Conservation (phyloP, 2,329 filamentous ascomycete genomes). For the Nemania sp. region DNA sequence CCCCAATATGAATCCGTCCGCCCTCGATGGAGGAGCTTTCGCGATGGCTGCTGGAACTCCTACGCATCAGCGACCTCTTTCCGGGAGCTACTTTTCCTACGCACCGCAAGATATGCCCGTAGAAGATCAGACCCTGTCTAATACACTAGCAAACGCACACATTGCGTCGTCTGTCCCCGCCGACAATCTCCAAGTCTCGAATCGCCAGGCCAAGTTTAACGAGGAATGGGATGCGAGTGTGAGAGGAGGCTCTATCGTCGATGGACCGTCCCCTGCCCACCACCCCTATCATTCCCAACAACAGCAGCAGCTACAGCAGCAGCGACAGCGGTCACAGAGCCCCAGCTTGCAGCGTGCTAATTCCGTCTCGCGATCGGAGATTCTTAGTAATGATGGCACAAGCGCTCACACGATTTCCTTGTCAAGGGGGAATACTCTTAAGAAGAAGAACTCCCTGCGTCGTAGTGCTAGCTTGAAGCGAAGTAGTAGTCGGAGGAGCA, state of each 20-base stretch:
- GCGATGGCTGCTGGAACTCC: conserved; percentile 26
- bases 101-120: conserved; percentile 41
- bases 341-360: conserved; percentile 69
- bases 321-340: conserved; percentile 44
- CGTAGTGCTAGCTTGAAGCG: conserved; percentile 80
- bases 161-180: conserved; percentile 45
- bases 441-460: conserved; percentile 86
- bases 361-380: conserved; percentile 65
- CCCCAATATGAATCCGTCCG: conserved; percentile 40
- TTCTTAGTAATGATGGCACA: conserved; percentile 58
- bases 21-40: conserved; percentile 37
- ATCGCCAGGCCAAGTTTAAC: conserved; percentile 66
- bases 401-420: conserved; percentile 54
- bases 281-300: conserved; percentile 36
- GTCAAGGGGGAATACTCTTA: conserved; percentile 77
- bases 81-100: conserved; percentile 50
- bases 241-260: conserved; percentile 73
- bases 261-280: conserved; percentile 55
- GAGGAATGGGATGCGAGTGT: conserved; percentile 79
- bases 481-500: conserved; percentile 82
- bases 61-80: conserved; percentile 37
- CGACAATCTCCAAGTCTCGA: conserved; percentile 41
- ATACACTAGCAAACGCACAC: conserved; percentile 55
- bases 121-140: conserved; percentile 53
- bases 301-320: conserved; percentile 42